Evolutionary conservation across 768 basidiomycete genomes (phyloP).

Genomic region (Sporobolomyces phaffii): DNA sequence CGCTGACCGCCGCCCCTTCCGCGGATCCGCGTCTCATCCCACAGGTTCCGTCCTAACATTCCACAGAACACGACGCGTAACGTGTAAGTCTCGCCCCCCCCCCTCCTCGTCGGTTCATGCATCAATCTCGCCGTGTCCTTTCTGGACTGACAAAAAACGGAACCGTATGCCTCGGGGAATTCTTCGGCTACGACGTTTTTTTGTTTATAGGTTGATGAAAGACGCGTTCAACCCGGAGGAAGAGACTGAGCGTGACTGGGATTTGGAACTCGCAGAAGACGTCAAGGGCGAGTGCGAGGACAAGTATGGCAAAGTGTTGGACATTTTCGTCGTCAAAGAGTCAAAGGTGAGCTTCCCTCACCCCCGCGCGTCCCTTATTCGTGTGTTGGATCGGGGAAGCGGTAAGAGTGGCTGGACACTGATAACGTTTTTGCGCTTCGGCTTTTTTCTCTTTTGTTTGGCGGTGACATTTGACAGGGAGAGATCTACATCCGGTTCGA

Average conservation of each 20-base stretch:
- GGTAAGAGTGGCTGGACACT: no score
- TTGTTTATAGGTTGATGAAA: constrained; percentile 66
- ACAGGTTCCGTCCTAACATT: constrained; percentile 68
- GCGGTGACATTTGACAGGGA: constrained; percentile 55
- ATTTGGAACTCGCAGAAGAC: constrained; percentile 89
- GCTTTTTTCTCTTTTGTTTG: no score
- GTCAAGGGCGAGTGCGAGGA: constrained; percentile 87
- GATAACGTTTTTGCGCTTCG: no score
- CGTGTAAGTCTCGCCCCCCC: constrained; percentile 16
- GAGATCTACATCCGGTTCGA: constrained; percentile 96
- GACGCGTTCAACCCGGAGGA: constrained; percentile 99
- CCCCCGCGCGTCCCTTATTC: background rate
- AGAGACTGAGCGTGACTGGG: constrained; percentile 95
- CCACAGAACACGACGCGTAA: constrained; percentile 48
- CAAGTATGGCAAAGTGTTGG: constrained; percentile 79
- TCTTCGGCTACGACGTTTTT: background rate
- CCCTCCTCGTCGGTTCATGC: background rate
- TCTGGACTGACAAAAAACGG: background rate
- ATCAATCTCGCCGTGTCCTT: no score
- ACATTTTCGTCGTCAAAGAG: constrained; percentile 89
- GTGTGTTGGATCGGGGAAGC: background rate
- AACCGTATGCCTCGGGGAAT: no score
- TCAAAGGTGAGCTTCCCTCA: constrained; percentile 61
- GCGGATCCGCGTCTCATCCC: no score
- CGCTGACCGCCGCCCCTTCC: no score